phyloP scores from a whole-genome alignment of 495 filamentous ascomycete genomes.

The Penicillium goetzii region DNA sequence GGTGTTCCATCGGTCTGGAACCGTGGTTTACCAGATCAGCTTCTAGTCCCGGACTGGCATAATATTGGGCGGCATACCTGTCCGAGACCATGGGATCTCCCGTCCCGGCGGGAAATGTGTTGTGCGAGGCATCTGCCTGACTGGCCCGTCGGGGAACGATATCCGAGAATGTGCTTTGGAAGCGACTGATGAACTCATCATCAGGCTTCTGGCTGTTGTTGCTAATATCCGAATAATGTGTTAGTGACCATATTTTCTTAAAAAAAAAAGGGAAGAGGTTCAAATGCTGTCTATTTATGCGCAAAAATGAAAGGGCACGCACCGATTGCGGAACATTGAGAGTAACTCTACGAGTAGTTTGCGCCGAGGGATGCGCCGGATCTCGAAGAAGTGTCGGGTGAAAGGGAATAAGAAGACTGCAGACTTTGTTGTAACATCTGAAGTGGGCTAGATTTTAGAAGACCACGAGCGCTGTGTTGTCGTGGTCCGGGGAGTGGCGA shows the following conservation, averaged over 20 bases:
- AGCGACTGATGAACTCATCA: conserved; percentile 80
- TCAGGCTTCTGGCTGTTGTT: conserved; percentile 85
- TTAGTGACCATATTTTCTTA: conserved; percentile 4
- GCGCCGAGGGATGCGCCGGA: conserved; percentile 8
- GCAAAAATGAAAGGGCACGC: conserved; percentile 1
- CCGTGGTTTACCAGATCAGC: conserved; percentile 16
- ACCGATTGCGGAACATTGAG: conserved; percentile 36
- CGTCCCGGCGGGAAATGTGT: background rate
- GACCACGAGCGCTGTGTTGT: background rate
- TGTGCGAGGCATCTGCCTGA: background rate
- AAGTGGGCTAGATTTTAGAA: background rate
- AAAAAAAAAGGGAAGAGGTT: background rate
- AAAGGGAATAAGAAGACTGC: conserved; percentile 11
- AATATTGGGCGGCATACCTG: conserved; percentile 30
- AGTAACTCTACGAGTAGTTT: conserved; percentile 8
- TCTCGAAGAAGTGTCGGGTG: conserved; percentile 9
- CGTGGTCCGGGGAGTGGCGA: background rate
- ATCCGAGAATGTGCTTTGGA: conserved; percentile 78
- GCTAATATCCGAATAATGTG: conserved; percentile 41
- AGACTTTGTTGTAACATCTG: conserved; percentile 15
- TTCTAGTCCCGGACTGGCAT: background rate
- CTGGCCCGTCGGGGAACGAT: conserved; percentile 47
- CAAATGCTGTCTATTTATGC: background rate
- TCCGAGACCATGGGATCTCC: conserved; percentile 28
- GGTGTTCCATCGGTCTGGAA: conserved; percentile 15